phyloP scores from a whole-genome alignment of 352 stramenopile genomes.

The Ophiocytium majus region DNA sequence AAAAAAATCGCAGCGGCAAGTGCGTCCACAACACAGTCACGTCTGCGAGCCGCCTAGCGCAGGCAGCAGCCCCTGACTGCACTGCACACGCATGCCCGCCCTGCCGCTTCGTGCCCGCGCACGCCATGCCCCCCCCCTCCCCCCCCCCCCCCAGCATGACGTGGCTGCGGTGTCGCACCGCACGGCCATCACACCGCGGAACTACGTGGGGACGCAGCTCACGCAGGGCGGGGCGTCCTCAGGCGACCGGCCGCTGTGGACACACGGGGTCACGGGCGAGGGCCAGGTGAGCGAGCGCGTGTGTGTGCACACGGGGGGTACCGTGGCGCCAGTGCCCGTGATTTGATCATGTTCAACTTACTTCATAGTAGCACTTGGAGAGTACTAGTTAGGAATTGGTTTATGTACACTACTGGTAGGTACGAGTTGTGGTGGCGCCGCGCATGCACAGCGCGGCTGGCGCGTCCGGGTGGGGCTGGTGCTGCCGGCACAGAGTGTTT shows the following conservation, averaged over 20 bases:
- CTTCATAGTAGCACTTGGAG: no score
- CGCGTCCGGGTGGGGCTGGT: no score
- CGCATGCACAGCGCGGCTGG: no score
- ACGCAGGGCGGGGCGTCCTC: slow-evolving; percentile 25
- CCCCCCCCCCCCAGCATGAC: neutral
- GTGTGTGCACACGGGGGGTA: no score
- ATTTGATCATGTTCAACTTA: no score
- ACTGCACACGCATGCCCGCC: neutral
- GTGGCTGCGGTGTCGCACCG: neutral
- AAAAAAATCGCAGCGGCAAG: neutral
- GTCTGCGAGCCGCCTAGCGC: neutral
- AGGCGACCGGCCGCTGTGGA: slow-evolving; percentile 25
- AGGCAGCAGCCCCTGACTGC: neutral
- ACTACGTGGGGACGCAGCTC: slow-evolving; percentile 28
- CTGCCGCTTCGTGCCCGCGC: neutral
- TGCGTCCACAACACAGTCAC: neutral
- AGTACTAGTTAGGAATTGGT: no score
- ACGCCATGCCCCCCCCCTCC: neutral
- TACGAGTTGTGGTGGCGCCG: no score
- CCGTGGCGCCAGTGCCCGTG: no score
- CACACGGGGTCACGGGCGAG: slow-evolving; percentile 23
- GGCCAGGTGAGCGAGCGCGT: slow-evolving; percentile 30
- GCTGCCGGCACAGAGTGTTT: neutral
- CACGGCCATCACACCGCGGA: neutral
- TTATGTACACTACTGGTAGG: no score